Conservation (phyloP, 768 basidiomycete genomes). For the Boletus insuetus region DNA sequence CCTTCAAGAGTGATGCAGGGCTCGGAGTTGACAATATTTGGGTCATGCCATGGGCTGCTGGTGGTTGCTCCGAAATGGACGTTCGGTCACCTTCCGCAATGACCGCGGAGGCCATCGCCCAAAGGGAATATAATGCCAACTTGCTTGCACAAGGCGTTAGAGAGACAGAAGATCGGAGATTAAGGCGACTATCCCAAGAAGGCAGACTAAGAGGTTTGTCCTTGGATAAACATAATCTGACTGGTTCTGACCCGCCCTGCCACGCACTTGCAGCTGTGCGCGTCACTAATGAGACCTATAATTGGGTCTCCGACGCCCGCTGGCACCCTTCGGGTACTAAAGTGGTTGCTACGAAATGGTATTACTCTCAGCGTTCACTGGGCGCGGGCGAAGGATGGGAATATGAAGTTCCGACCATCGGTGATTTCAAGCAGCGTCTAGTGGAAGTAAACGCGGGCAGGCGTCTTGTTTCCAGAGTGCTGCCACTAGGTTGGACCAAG, state of each 20-base stretch:
- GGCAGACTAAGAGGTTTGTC: slow-evolving; percentile 48
- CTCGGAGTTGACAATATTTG: slow-evolving; percentile 76
- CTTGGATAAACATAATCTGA: not conserved
- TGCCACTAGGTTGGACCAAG: slow-evolving; percentile 61
- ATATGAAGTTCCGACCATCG: slow-evolving; percentile 45
- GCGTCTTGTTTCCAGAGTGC: slow-evolving; percentile 51
- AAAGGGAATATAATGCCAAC: slow-evolving; percentile 43
- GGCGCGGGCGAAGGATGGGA: slow-evolving; percentile 77
- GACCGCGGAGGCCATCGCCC: slow-evolving; percentile 35
- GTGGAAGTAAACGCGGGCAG: slow-evolving; percentile 43
- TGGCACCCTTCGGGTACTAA: slow-evolving; percentile 66
- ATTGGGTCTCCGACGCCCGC: slow-evolving; percentile 66
- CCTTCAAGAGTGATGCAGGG: slow-evolving; percentile 70
- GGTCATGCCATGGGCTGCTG: slow-evolving; percentile 54
- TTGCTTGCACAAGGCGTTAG: slow-evolving; percentile 47
- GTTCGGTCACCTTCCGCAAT: slow-evolving; percentile 38
- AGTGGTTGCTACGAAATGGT: slow-evolving; percentile 78
- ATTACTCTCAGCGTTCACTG: slow-evolving; percentile 59
- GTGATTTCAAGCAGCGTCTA: slow-evolving; percentile 15
- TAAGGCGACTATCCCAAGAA: slow-evolving; percentile 52
- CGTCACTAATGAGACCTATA: slow-evolving; percentile 73
- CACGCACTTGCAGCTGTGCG: slow-evolving; percentile 33
- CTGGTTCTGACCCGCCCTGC: slow-evolving; percentile 3
- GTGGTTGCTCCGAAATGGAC: slow-evolving; percentile 61
- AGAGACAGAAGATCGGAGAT: slow-evolving; percentile 49